Base-by-base conservation (phyloP, 495 filamentous ascomycete species). In the Lophiotrema nucula region DNA sequence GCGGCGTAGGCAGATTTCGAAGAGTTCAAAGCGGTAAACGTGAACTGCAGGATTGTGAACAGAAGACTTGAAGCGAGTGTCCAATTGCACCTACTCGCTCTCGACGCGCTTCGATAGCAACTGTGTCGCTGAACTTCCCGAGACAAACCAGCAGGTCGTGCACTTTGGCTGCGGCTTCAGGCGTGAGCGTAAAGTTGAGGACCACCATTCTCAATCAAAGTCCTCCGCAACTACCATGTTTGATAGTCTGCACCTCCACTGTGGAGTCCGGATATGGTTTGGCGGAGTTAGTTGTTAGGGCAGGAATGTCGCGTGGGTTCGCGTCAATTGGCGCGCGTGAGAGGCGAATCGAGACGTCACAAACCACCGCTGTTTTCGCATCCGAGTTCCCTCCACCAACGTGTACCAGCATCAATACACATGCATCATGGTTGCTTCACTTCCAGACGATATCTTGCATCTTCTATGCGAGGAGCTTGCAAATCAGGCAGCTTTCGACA, bases 1-100 rank as follows among this genome's bases (percentile, higher is more conserved):
- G 88, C 89, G 0, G 87, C 84, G 73, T 96, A 96, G 37, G 90
- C 90, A 19, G 93, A 95, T 68, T 95, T 95, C 15, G 91, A 89
- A n/a, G 85, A 81, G 72, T 97, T 98, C 35, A 98, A 76, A 2
- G 89, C 84, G 28, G 88, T 91, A 46, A 98, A 69, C 18, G 85
- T 80, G 42, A 97, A 83, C 88, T 95, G 58, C 46, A 65, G 62
- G 12, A n/a, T 46, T 47, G 26, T 38, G 48, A 55, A 54, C 22
- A 35, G 33, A 53, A 16, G 44, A 43, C 12, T 26, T 5, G 19
- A 70, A 56, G 35, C n/a, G 23, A 23, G 21, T 24, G 5, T 4
- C 11, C 4, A 13, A n/a, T n/a, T n/a, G 5, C 2, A 37, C 76
- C 41, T 78, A 93, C 88, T 70, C 83, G 79, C 64, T 90, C 83